These are phyloP conservation scores for Dendryphion nanum DNA, from an alignment of 2,329 filamentous ascomycete genomes.

Conservation along the genomic window DNA sequence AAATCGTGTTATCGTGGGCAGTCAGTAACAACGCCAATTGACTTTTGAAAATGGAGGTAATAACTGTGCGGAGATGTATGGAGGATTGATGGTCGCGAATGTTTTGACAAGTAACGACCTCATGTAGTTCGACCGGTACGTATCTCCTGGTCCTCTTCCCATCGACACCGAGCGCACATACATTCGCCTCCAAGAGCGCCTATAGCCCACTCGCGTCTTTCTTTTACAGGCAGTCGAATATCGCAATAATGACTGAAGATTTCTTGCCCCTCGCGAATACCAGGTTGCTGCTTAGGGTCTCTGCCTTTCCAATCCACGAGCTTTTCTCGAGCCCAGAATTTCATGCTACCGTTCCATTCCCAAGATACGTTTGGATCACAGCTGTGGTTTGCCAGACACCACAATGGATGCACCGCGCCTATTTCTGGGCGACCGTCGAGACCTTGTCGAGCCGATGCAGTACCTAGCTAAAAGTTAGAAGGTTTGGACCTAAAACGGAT, in stretches of 20 bases:
- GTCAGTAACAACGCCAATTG: too few relatives aligned
- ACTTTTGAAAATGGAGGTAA: too few relatives aligned
- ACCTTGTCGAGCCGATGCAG: slow-evolving; percentile 74
- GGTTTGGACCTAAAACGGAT: background rate
- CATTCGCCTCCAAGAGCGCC: slow-evolving; percentile 88
- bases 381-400: slow-evolving; percentile 95
- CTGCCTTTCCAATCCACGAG: slow-evolving; percentile 52
- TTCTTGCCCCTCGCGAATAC: slow-evolving; percentile 77
- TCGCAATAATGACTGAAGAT: slow-evolving; percentile 95
- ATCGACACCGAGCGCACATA: slow-evolving; percentile 78
- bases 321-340: slow-evolving; percentile 62
- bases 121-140: too few relatives aligned
- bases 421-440: slow-evolving; percentile 83
- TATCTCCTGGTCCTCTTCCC: slow-evolving; percentile 52
- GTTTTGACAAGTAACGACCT: too few relatives aligned
- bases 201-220: slow-evolving; percentile 83
- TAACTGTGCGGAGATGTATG: too few relatives aligned
- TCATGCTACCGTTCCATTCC: slow-evolving; percentile 85
- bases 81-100: too few relatives aligned
- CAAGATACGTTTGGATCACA: slow-evolving; percentile 93
- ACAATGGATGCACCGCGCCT: slow-evolving; percentile 89
- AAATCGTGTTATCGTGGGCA: too few relatives aligned
- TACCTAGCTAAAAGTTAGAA: slow-evolving; percentile 40
- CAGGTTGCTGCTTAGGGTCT: slow-evolving; percentile 43
- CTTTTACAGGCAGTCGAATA: slow-evolving; percentile 70